These are phyloP conservation scores for Raddia guianensis DNA, from an alignment of 176 grass and related monocot genomes.

Conservation along the genomic window DNA sequence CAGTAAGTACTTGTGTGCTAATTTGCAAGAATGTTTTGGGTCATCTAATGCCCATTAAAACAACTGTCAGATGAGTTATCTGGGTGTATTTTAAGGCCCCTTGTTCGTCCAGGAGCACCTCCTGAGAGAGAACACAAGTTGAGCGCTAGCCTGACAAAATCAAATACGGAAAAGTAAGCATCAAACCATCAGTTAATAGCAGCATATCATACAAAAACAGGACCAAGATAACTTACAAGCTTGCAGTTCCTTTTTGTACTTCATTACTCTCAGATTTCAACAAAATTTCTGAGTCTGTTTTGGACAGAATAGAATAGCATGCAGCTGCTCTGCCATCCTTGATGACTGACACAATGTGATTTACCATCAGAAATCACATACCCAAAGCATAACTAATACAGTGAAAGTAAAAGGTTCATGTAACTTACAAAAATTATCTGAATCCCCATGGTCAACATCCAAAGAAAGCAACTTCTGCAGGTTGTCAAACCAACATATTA, in stretches of 20 bases:
- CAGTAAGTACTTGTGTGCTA: conserved; percentile 37
- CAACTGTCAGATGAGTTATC: conserved; percentile 31
- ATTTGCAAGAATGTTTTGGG: conserved; percentile 43
- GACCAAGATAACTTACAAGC: conserved; percentile 43
- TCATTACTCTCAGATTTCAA: conserved; percentile 56
- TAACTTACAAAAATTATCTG: conserved; percentile 57
- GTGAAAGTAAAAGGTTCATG: neutral
- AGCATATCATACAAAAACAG: neutral
- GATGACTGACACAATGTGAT: conserved; percentile 39
- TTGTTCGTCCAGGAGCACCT: conserved; percentile 78
- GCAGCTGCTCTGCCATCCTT: conserved; percentile 41
- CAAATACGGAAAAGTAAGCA: conserved; percentile 24
- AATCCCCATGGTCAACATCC: conserved; percentile 51
- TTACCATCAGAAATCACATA: conserved; percentile 22
- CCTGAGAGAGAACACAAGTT: conserved; percentile 62
- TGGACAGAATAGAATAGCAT: conserved; percentile 53
- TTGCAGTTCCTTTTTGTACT: conserved; percentile 46
- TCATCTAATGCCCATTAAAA: conserved; percentile 40
- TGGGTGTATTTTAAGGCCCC: conserved; percentile 53
- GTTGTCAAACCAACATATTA: conserved; percentile 31
- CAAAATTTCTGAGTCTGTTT: conserved; percentile 58
- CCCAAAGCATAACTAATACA: neutral
- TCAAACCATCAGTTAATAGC: conserved; percentile 15
- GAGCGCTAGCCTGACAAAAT: conserved; percentile 50
- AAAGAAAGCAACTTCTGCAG: conserved; percentile 72